phyloP scores from a whole-genome alignment of 306 rosid genomes.

The Coriaria nepalensis region DNA sequence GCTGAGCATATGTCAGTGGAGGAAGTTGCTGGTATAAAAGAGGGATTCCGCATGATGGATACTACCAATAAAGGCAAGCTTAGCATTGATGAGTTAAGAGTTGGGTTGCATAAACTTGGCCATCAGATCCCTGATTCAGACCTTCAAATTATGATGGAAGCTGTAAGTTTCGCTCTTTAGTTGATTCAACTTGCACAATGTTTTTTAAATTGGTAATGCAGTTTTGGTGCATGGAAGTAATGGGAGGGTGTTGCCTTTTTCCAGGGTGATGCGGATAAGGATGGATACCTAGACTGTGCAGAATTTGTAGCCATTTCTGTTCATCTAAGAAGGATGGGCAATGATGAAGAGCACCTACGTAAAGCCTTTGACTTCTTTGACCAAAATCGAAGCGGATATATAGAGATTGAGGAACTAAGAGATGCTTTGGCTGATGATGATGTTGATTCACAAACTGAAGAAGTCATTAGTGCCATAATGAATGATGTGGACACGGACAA shows the following conservation, averaged over 20 bases:
- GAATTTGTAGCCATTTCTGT: conserved; percentile 86
- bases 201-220: background rate
- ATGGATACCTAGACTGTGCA: conserved; percentile 69
- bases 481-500: conserved; percentile 89
- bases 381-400: conserved; percentile 42
- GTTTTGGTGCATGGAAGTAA: conserved; percentile 10
- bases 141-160: conserved; percentile 76
- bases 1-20: conserved; percentile 88
- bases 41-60: conserved; percentile 76
- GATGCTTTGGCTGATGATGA: conserved; percentile 46
- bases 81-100: conserved; percentile 63
- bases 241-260: conserved; percentile 13
- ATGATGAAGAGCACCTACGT: conserved; percentile 65
- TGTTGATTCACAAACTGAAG: conserved; percentile 47
- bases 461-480: conserved; percentile 65
- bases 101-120: conserved; percentile 78
- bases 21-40: conserved; percentile 82
- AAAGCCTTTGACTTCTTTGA: conserved; percentile 88
- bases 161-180: conserved; percentile 47
- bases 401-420: conserved; percentile 81
- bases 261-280: conserved; percentile 89
- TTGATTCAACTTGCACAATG: conserved; percentile 1
- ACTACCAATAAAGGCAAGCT: conserved; percentile 56
- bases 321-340: conserved; percentile 69
- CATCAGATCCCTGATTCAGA: conserved; percentile 66